These are phyloP conservation scores for Hypoxylon sp. DNA, from an alignment of 2,329 filamentous ascomycete genomes.

Conservation along the genomic window DNA sequence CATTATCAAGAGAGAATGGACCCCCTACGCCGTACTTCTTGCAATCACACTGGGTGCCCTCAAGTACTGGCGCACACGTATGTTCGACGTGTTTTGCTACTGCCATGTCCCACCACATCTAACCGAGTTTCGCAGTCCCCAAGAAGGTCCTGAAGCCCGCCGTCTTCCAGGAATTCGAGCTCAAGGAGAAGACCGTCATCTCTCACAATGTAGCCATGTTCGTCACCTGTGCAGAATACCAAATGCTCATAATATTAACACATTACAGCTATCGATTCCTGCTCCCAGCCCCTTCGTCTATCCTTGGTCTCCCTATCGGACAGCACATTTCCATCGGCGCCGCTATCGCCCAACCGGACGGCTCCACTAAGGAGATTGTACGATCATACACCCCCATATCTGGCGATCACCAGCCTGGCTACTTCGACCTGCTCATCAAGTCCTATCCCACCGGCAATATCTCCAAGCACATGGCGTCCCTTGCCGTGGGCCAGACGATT, in stretches of 20 bases:
- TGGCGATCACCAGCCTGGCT: conserved; percentile 87
- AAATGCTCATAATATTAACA: conserved; percentile 10
- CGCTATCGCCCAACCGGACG: conserved; percentile 73
- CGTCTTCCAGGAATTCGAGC: conserved; percentile 89
- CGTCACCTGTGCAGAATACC: conserved; percentile 49
- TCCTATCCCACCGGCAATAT: conserved; percentile 98
- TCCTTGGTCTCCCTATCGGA: conserved; percentile 96
- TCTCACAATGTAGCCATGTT: conserved; percentile 99
- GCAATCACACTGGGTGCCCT: conserved; percentile 74
- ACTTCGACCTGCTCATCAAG: conserved; percentile 98
- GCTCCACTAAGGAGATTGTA: conserved; percentile 83
- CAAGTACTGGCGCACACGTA: conserved; percentile 79
- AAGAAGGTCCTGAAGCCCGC: conserved; percentile 88
- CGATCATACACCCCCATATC: conserved; percentile 94
- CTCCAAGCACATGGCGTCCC: conserved; percentile 87
- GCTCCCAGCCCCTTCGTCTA: conserved; percentile 79
- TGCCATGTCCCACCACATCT: conserved; percentile 29
- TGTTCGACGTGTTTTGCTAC: conserved; percentile 52
- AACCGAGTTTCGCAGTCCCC: conserved; percentile 65
- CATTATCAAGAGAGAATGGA: conserved; percentile 83
- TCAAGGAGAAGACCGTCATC: conserved; percentile 93
- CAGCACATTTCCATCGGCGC: conserved; percentile 98
- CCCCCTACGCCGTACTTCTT: conserved; percentile 75
- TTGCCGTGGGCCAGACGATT: conserved; percentile 87
- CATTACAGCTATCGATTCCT: conserved; percentile 85